Evolutionary conservation across 768 basidiomycete species (phyloP), one percentile per base, ranked within the genome.

Genomic region (Zangia roseola): DNA sequence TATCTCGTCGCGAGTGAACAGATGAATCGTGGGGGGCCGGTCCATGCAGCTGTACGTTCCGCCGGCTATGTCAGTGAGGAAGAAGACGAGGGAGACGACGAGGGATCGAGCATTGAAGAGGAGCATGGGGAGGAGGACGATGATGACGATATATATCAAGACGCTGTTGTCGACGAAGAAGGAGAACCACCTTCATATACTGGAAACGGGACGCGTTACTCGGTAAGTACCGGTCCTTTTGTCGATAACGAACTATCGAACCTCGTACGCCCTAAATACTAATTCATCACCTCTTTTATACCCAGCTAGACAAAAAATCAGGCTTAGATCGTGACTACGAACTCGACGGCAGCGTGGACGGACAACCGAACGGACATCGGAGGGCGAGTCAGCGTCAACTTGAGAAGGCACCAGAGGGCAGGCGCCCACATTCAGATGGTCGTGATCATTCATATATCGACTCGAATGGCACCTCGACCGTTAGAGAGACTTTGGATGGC

Each of bases 1-100:
- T 97, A 97, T 65, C 78, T 99, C 45, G 91, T 98, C 34, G 93
- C 94, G 28, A 90, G 87, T 55, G 97, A 98, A 72, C 79, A 83
- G 64, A 88, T 98, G 71, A 91, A 97, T 71, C 76, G 97, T 37
- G 84, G 84, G 33, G 97, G 95, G 3, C 93, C 93, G 0, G 88
- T 98, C 23, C 90, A 88, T 28, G 91, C 91, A 13, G 95, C 94
- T 21, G 97, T 99, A 16, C 74, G 94, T 43, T 79, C 84, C 3
- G 94, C 80, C 1, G 95, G 95, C 30, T 98, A 94, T 69, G 71
- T 79, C n/a, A 86, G 85, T 50, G 93, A 91, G 43, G 91, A 91
- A 5, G 83, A 82, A 31, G 81, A 81, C 12, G 63, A 66, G 23
- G 55, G 53, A 7, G 82, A 77, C 1, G 84, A 84, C 4, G 85